A percentile compares a stretch with the other conserved stretches of the same genome.
phyloP scores from a whole-genome alignment of 768 basidiomycete species.

The Collybiopsis luxurians region DNA sequence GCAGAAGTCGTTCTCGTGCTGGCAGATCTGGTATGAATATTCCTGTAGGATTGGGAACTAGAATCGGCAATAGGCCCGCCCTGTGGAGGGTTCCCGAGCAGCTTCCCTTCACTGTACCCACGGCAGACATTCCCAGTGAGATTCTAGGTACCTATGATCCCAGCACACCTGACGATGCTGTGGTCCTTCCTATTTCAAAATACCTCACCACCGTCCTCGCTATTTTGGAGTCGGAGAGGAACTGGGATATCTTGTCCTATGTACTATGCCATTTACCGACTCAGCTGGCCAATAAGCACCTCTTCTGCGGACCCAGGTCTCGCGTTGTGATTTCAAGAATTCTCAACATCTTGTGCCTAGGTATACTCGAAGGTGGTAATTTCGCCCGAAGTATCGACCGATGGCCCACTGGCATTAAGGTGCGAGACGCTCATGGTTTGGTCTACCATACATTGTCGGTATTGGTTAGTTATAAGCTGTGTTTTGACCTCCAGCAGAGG shows the following conservation, averaged over 20 bases:
- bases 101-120: slow-evolving; percentile 52
- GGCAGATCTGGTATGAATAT: slow-evolving; percentile 31
- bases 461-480: slow-evolving; percentile 79
- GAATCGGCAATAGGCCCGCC: slow-evolving; percentile 13
- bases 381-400: slow-evolving; percentile 55
- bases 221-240: slow-evolving; percentile 71
- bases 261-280: slow-evolving; percentile 86
- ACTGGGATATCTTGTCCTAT: slow-evolving; percentile 94
- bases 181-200: slow-evolving; percentile 68
- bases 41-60: slow-evolving; percentile 20
- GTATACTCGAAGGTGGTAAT: slow-evolving; percentile 50
- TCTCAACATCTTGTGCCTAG: slow-evolving; percentile 63
- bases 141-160: slow-evolving; percentile 66
- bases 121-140: slow-evolving; percentile 64
- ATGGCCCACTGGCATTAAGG: slow-evolving; percentile 62
- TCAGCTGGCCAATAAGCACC: slow-evolving; percentile 92
- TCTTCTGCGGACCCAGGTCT: slow-evolving; percentile 89
- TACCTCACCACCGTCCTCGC: slow-evolving; percentile 64
- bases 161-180: slow-evolving; percentile 32
- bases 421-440: slow-evolving; percentile 82
- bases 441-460: slow-evolving; percentile 87
- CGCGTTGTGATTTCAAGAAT: slow-evolving; percentile 60
- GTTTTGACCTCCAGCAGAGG: slow-evolving; percentile 65
- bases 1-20: slow-evolving; percentile 64
- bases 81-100: slow-evolving; percentile 73